A percentile compares a stretch with the other conserved stretches of the same genome.
These are phyloP conservation scores for Aspergillus nidulans DNA, from an alignment of 495 filamentous ascomycete genomes.

Conservation along the genomic window DNA sequence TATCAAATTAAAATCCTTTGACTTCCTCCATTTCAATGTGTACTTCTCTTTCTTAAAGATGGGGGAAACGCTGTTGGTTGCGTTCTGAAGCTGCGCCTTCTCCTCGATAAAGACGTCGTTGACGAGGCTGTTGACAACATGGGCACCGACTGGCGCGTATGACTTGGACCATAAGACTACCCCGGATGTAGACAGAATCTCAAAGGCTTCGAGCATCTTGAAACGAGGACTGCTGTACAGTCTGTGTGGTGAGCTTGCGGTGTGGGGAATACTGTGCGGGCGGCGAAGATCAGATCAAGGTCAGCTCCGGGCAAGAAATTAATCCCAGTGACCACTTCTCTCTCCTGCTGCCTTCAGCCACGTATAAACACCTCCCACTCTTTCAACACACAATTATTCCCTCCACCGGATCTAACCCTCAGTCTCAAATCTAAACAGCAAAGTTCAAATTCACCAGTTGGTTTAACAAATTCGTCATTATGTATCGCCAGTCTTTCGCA, in stretches of 20 bases:
- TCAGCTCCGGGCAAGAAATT: slow-evolving; percentile 4
- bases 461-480: slow-evolving; percentile 30
- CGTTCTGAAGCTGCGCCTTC: slow-evolving; percentile 58
- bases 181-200: slow-evolving; percentile 91
- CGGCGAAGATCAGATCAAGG: slow-evolving; percentile 23
- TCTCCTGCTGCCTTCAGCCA: slow-evolving; percentile 30
- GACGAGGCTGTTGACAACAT: slow-evolving; percentile 90
- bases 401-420: neutral
- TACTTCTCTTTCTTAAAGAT: slow-evolving; percentile 89
- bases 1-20: slow-evolving; percentile 88
- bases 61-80: slow-evolving; percentile 33
- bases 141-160: slow-evolving; percentile 72
- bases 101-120: slow-evolving; percentile 97
- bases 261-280: slow-evolving; percentile 35
- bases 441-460: neutral
- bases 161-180: slow-evolving; percentile 94
- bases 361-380: slow-evolving; percentile 36
- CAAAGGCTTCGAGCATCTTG: slow-evolving; percentile 88
- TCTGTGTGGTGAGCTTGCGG: slow-evolving; percentile 10
- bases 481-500: slow-evolving; percentile 81
- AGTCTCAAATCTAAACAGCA: neutral
- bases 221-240: neutral
- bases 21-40: slow-evolving; percentile 88
- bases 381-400: slow-evolving; percentile 7
- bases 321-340: neutral